Evolutionary conservation across 305 asterid genomes (phyloP), one percentile per base, ranked within the genome.

Genomic region (Coffea humblotiana): DNA sequence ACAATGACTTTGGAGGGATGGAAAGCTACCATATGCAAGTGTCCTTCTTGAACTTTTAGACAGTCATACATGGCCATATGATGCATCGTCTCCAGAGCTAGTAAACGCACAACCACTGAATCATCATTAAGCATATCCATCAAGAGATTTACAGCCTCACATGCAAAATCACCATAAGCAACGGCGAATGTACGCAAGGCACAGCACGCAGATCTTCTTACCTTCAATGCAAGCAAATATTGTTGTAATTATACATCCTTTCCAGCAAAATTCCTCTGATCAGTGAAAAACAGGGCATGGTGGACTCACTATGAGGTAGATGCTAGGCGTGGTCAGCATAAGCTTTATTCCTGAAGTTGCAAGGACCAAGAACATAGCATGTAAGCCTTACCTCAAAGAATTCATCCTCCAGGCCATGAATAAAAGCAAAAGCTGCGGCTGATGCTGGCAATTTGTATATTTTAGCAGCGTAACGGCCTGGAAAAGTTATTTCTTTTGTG

Each of bases 341-440:
- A 16, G 25, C 61, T 35, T 27, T 18, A 29, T 29, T 23, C 51
- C 71, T 37, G 37, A 37, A 35, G 54, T 19, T 52, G 35, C n/a
- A 67, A 64, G 7, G 13, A 15, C 16, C 16, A 67, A 32, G 61
- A 78, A 6, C 45, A 63, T 14, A 66, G 29, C 75, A 43, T 19
- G 64, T 19, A 76, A 78, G 73, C 32, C 66, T 69, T 88, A 92
- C 99, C 97, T 94, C 91, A 85, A 83, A 76, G 86, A 79, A 91
- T 86, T 94, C 98, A 88, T 96, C 99, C 94, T 94, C 98, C 84
- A 96, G 84, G 84, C 99, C 99, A 87, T 90, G 93, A 77, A 88
- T 83, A 78, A 96, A 94, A 77, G 93, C 86, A 86, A 92, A 90
- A 76, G 91, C 93, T 79, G 91, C 92, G 74, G 87, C 84, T 80